Evolutionary conservation across 208 protist species (phyloP), one percentile per base, ranked within the genome.

Genomic region (Trypanosomatidae sp.): DNA sequence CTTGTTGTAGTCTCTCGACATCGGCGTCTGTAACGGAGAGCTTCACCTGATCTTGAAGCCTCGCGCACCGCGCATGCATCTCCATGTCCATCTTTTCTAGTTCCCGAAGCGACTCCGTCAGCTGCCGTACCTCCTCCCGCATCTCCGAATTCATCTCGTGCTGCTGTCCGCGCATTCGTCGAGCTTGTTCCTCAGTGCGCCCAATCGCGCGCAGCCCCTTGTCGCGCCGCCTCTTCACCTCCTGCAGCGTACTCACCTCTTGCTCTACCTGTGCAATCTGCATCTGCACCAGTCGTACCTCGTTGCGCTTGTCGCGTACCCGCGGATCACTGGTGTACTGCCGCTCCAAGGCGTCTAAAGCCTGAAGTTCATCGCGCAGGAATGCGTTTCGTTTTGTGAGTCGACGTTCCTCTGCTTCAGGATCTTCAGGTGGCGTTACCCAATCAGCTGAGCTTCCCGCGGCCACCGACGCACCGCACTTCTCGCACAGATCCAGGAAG

Each of bases 241-340:
- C 53, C 67, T 84, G 73, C 50, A 95, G 77, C 8, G 88, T 94
- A 2, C 79, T 53, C 52, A 96, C 80, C 44, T 95, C 92, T 15
- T 62, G 76, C 65, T 88, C 83, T 22, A 90, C 69, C 65, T 86
- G 62, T 12, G 52, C 79, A 8, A 92, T 85, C 50, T 94, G 74
- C 66, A 81, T 78, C 52, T 76, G 62, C n/a, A 89, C 82, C 30
- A 81, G 81, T 36, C 66, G 79, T 28, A 92, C 74, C 59, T 88
- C 82, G 62, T 96, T 96, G 13, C 74, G 77, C 62, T 90, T 85
- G 58, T 92, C 87, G 25, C 86, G 53, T 46, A 94, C 86, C 15
- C 82, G 84, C 15, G 90, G 85, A 56, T 90, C 81, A 33, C 71
- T 79, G 7, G 76, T 65, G 44, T 83, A 76, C 60, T 76, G 58